Evolutionary conservation across 1,139 yeast species (phyloP), one percentile per base, ranked within the genome.

Genomic region (Taiozyma onychis): DNA sequence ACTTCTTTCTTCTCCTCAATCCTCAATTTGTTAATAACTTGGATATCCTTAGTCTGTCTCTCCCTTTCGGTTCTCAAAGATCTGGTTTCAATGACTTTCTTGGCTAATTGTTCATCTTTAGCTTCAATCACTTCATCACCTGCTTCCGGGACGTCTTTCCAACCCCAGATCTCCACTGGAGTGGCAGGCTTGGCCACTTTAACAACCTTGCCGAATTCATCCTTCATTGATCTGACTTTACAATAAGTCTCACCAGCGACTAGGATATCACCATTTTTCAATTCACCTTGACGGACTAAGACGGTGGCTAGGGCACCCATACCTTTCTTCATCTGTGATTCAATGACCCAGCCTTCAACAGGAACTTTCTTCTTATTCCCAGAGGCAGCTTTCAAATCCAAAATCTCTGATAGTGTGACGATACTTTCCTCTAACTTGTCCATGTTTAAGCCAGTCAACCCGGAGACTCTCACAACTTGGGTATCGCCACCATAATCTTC

Each of bases 401-500:
- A 75, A 59, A 91, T 71, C 57, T 93, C 99, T 51, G 96, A 83
- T 50, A 90, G 75, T 0, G 97, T 81, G 14, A 90, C 78, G 47
- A 93, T 84, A 2, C 96, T 90, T 66, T 91, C 97, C 64, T 91
- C 97, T 39, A 93, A 72, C 51, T 87, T 83, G 56, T 87, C 95
- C 86, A 93, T 90, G 56, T 89, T 89, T 52, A 82, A 69, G 3
- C 90, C 89, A 1, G 97, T 87, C 54, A 86, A 80, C 0, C 96
- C 99, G 27, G 96, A 87, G 1, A 95, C 93, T 51, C 81, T 80
- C 2, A 93, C 90, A 0, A 89, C 85, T 65, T 91, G 98, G 1
- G 93, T 85, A 32, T 93, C 98, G 48, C 99, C 99, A 51, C 99
- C 99, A 63, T 85, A 88, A 54, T 87, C 93, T 64, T 93, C 99